These are phyloP conservation scores for Leccinellum rugosiceps DNA, from an alignment of 768 basidiomycete species.

Conservation along the genomic window DNA sequence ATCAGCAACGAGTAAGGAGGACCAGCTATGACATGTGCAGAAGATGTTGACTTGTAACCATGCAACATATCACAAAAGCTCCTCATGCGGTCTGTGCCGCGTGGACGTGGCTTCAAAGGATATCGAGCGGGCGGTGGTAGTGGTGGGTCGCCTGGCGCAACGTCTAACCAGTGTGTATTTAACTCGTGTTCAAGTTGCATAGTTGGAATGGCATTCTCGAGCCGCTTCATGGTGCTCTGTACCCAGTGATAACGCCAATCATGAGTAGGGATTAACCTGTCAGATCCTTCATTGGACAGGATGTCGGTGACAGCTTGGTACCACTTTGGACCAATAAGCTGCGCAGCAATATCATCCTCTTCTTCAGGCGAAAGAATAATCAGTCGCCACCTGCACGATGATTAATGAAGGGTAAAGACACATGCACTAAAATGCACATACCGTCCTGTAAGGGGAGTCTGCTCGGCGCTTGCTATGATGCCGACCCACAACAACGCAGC, in stretches of 20 bases:
- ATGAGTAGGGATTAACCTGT: constrained; percentile 58
- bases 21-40: constrained; percentile 62
- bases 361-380: constrained; percentile 91
- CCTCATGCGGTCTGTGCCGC: constrained; percentile 70
- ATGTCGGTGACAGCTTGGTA: constrained; percentile 79
- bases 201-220: constrained; percentile 73
- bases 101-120: constrained; percentile 79
- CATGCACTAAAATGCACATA: constrained; percentile 32
- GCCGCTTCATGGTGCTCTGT: constrained; percentile 64
- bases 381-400: constrained; percentile 66
- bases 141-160: constrained; percentile 48
- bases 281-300: constrained; percentile 60
- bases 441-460: constrained; percentile 85
- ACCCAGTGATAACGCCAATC: constrained; percentile 97
- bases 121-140: constrained; percentile 79
- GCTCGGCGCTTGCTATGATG: constrained; percentile 68
- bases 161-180: constrained; percentile 54
- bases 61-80: constrained; percentile 49
- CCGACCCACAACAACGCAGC: constrained; percentile 61
- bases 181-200: constrained; percentile 58
- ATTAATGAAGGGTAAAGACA: constrained; percentile 3
- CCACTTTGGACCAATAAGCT: constrained; percentile 85
- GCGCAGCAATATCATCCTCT: constrained; percentile 82
- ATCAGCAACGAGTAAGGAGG: constrained; percentile 89
- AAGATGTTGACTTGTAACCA: constrained; percentile 39